Evolutionary conservation across 169 alveolate genomes (phyloP), one percentile per base, ranked within the genome.

Genomic region (Plasmodium fragile): DNA sequence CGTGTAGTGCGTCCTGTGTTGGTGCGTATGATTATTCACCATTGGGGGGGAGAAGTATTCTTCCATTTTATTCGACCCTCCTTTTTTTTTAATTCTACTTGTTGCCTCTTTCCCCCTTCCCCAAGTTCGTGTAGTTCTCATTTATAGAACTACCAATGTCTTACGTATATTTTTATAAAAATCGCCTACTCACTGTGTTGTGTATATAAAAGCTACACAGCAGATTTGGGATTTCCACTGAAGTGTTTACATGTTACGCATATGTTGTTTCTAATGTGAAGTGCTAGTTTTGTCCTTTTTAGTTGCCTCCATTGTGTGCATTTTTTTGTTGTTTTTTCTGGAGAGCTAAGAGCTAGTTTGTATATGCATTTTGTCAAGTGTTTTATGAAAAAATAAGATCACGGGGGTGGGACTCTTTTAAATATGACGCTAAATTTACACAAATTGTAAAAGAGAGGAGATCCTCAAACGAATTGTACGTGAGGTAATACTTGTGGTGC

Each of bases 121-220:
- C 30, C 43, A 73, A 4, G 22, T 32, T n/a, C 30, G 43, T 13
- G 22, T 73, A 32, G 45, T 34, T 73, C 11, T 7, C 43, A 73
- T 34, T 73, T 73, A 18, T 73, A 73, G 5, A n/a, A 28, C 53
- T 73, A 10, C 53, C 53, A 73, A 53, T 30, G 82, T 73, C 10
- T 55, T 73, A 73, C 22, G 16, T 18, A 73, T 73, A 73, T 34
- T 73, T 73, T 73, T 73, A 34, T 11, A 4, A 73, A 73, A 73
- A 18, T 11, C 22, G 59, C n/a, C 8, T 65, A 6, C 36, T 65
- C 75, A 65, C 18, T 5, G n/a, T 65, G 13, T 18, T 65, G 36
- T 65, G n/a, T 7, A 8, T 28, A 10, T 28, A 65, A 8, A 65
- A 25, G 16, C 41, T 22, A 65, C n/a, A 65, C 18, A 65, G 16